phyloP scores from a whole-genome alignment of 1,284 basidiomycete genomes.

The Exsudoporus floridanus region DNA sequence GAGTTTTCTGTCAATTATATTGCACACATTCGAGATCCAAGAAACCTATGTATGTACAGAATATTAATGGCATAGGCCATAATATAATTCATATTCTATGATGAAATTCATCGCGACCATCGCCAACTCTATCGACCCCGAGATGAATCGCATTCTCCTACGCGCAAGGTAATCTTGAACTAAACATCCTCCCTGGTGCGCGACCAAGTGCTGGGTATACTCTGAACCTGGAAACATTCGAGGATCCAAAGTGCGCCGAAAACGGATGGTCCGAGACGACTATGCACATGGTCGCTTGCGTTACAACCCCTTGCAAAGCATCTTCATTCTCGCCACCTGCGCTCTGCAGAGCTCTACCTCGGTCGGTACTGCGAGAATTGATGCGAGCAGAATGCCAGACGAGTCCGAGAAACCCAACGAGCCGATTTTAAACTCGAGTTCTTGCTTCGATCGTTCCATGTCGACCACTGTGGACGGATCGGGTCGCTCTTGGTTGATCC shows the following conservation, averaged over 20 bases:
- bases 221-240: not conserved
- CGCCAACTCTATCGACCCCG: not conserved
- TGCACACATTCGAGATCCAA: not conserved
- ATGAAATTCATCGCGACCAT: not conserved
- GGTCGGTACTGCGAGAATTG: constrained; percentile 80
- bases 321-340: constrained; percentile 72
- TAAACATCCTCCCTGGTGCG: not conserved
- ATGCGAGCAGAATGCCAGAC: constrained; percentile 76
- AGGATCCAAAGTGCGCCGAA: not conserved
- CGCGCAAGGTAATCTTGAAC: not conserved
- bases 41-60: not conserved
- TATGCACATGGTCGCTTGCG: not conserved
- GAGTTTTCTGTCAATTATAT: not conserved
- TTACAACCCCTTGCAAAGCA: constrained; percentile 69
- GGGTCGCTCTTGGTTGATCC: constrained; percentile 72
- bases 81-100: not conserved
- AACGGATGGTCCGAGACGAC: not conserved
- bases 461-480: constrained; percentile 45
- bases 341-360: constrained; percentile 76
- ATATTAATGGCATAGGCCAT: constrained; percentile 4
- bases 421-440: constrained; percentile 87
- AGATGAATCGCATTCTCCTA: not conserved
- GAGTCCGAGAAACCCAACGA: constrained; percentile 80
- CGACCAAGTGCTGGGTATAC: no score
- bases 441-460: constrained; percentile 61